Evolutionary conservation across 306 rosid genomes (phyloP), one percentile per base, ranked within the genome.

Genomic region (Trifolium fragiferum): DNA sequence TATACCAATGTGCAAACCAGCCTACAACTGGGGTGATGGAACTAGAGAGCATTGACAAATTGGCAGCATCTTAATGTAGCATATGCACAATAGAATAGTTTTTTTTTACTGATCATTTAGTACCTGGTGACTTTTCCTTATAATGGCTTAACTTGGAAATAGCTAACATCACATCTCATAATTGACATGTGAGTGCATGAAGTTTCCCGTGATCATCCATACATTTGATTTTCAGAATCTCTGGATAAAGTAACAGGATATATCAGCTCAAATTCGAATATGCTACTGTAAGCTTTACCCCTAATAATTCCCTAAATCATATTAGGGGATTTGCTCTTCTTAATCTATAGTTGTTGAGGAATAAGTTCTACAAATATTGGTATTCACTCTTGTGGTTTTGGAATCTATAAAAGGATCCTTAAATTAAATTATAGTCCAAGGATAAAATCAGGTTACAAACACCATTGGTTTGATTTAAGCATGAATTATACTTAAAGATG

Each of bases 361-460:
- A 49, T n/a, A n/a, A 14, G 7, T 49, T 49, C 55, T 10, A 15
- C 55, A 49, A n/a, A 49, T 8, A 49, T 49, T 49, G 20, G 8
- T n/a, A 49, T 49, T 49, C 20, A 49, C 55, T 14, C 54, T 1
- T 47, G 54, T 49, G 16, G 54, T 49, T 49, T 2, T 49, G 9
- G 54, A 49, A 15, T 18, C 54, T 49, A n/a, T 49, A 6, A 49
- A n/a, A 14, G 54, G 1, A 15, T 49, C 20, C n/a, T 49, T 49
- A 47, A 47, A 47, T n/a, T n/a, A 50, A 54, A 20, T 18, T 54
- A 54, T 54, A 54, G 60, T 54, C 60, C 60, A 54, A 54, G 30
- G 60, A 20, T 6, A 54, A 9, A 7, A 54, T 54, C 13, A 20
- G 12, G 11, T 53, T 53, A 53, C 6, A 53, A 53, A 5, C 27